Base-by-base conservation (phyloP, 257 asterid species). In the Solanum tarijense region DNA sequence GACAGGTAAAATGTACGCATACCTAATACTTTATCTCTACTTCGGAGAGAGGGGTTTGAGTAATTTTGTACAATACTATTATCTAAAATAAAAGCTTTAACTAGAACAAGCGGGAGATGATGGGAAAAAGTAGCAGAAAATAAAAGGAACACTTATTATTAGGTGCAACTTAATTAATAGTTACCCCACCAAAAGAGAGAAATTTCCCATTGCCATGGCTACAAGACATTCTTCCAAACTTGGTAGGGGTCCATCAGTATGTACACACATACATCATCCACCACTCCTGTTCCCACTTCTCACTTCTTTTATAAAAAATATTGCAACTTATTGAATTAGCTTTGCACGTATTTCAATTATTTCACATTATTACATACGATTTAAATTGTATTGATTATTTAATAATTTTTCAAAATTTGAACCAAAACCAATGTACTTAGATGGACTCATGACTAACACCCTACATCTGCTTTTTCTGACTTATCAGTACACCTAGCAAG, bases 201-300 rank as follows among this genome's bases (percentile, higher is more conserved):
- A 71, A 89, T 83, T 32, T 29, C 38, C 66, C 72, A 84, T 41
- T 20, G 90, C 89, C 55, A 89, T 48, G 65, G 25, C 86, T 9
- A 39, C 86, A 43, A 43, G 23, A 85, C 69, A 46, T 78, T 69
- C 32, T 38, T 71, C 78, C 86, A 84, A 68, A 88, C 73, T 87
- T 62, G 55, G 86, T 81, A 73, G 89, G 92, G 90, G 90, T 69
- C 89, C 90, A 90, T 79, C 32, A 36, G 89, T 85, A 91, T 88
- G 91, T 87, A 71, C 48, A 84, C 87, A 88, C 91, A 90, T 90
- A 85, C 89, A 88, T 86, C 65, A 25, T 88, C 86, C 93, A 90
- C 91, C 90, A 90, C 43, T 78, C 75, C 68, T 83, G 91, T 91
- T 86, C 86, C 88, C 87, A 18, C 82, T 62, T 46, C 36, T 4